Conservation (phyloP, 495 filamentous ascomycete genomes). For the Aspergillus ellipticus region DNA sequence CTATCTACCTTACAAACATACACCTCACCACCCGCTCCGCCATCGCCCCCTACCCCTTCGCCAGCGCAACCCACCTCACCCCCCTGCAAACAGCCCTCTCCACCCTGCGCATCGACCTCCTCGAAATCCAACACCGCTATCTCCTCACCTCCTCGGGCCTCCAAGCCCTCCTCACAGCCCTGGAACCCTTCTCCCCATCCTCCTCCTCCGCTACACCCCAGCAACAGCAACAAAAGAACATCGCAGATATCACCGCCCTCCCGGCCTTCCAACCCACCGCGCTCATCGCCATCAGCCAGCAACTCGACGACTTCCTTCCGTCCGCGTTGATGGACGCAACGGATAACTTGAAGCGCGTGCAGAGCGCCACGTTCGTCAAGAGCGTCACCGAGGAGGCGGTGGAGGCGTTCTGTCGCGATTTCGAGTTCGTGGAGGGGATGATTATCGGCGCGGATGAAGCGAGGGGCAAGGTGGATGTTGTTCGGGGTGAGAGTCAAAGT, state of each 20-base stretch:
- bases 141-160: conserved; percentile 74
- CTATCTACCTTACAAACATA: conserved; percentile 84
- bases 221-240: conserved; percentile 26
- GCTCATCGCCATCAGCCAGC: conserved; percentile 64
- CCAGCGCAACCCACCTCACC: conserved; percentile 35
- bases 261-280: conserved; percentile 59
- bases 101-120: conserved; percentile 36
- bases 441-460: conserved; percentile 58
- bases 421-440: conserved; percentile 79
- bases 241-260: conserved; percentile 51
- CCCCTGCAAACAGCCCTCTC: conserved; percentile 37
- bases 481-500: conserved; percentile 23
- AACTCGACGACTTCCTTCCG: conserved; percentile 86
- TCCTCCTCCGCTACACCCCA: conserved; percentile 14
- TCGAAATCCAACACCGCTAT: conserved; percentile 50
- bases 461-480: conserved; percentile 30
- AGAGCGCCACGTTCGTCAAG: conserved; percentile 62
- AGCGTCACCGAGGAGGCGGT: conserved; percentile 81
- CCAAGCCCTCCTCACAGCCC: conserved; percentile 60
- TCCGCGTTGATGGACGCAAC: conserved; percentile 89
- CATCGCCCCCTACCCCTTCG: conserved; percentile 40
- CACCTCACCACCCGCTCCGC: conserved; percentile 52
- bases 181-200: conserved; percentile 45
- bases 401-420: conserved; percentile 82
- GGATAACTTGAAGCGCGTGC: conserved; percentile 70